Evolutionary conservation across 495 filamentous ascomycete genomes (phyloP), one percentile per base, ranked within the genome.

Genomic region (Penicillium coprophilum): DNA sequence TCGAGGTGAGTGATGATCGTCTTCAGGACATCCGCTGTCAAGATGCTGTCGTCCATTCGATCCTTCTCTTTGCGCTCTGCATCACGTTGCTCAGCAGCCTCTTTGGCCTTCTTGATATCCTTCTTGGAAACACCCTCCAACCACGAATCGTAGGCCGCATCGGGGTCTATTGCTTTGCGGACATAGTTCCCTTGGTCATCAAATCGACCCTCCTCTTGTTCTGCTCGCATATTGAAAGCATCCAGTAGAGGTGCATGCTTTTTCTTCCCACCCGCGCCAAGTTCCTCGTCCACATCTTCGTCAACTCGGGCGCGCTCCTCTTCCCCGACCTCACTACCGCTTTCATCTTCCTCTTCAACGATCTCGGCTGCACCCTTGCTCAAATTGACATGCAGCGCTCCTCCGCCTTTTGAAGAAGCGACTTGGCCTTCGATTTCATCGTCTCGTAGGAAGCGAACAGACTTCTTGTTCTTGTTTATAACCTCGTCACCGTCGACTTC

Each of bases 221-320:
- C 94, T 6, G 79, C 73, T 46, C 81, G 84, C 83, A 98, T 92
- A 65, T 98, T 96, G 80, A 98, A 98, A 0, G 92, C 94, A 71
- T 97, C 94, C 24, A 97, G 79, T 62, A 94, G 87, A n/a, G 94
- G 94, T 15, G 95, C 95, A 69, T 96, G 90, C 67, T 88, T 92
- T 72, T 97, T 97, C 61, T 92, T 87, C 1, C 85, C 86, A 7
- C 94, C 95, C 3, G 88, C 86, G 2, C 95, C 95, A 30, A 98
- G 74, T 69, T 97, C 94, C 46, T 91, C 87, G 62, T 96, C 92
- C 5, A 95, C 62, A 3, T 84, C 87, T 17, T 82, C 82, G 53
- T 88, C 85, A 45, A 84, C 77, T 49, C 81, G 87, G 5, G 86
- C 86, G 41, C 87, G 74, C 36, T 89, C 85, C 57, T 88, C 88